A percentile compares a stretch with the other conserved stretches of the same genome.
phyloP scores from a whole-genome alignment of 352 stramenopile genomes.

The Saprolegnia parasitica region DNA sequence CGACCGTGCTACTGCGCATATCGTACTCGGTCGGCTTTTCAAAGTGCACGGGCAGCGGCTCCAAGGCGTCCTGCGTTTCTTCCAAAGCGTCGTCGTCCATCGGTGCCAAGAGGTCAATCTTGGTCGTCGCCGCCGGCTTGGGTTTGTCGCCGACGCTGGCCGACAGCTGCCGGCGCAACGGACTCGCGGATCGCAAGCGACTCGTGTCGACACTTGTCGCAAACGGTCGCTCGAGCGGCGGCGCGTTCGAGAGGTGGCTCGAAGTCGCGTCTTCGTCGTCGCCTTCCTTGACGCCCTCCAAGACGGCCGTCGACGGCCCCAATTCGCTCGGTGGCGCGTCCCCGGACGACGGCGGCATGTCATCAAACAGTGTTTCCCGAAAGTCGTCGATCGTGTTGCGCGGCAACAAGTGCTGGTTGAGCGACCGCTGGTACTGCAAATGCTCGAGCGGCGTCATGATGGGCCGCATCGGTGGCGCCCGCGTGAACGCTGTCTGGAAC shows the following conservation, averaged over 20 bases:
- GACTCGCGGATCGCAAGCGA: neutral
- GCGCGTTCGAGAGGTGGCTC: neutral
- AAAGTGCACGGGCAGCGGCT: neutral
- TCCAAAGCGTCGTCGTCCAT: neutral
- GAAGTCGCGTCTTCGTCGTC: neutral
- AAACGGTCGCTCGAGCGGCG: neutral
- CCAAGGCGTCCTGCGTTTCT: neutral
- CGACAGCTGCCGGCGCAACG: neutral
- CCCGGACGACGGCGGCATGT: neutral
- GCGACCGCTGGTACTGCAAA: conserved; percentile 24
- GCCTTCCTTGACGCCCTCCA: neutral
- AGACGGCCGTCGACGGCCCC: neutral
- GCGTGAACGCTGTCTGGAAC: conserved; percentile 20
- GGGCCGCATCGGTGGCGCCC: conserved; percentile 16
- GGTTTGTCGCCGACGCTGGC: neutral
- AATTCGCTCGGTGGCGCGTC: too few relatives aligned
- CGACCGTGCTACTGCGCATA: neutral
- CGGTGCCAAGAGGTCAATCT: neutral
- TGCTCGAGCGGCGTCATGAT: conserved; percentile 28
- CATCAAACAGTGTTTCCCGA: conserved; percentile 11
- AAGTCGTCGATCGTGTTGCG: neutral
- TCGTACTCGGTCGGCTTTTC: neutral
- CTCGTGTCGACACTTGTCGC: neutral
- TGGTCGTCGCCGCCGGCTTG: neutral
- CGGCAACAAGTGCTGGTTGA: conserved; percentile 17